A percentile compares a stretch with the other conserved stretches of the same genome.
Evolutionary conservation across 2,329 filamentous ascomycete species (phyloP).

Genomic region (Aspergillus felis): DNA sequence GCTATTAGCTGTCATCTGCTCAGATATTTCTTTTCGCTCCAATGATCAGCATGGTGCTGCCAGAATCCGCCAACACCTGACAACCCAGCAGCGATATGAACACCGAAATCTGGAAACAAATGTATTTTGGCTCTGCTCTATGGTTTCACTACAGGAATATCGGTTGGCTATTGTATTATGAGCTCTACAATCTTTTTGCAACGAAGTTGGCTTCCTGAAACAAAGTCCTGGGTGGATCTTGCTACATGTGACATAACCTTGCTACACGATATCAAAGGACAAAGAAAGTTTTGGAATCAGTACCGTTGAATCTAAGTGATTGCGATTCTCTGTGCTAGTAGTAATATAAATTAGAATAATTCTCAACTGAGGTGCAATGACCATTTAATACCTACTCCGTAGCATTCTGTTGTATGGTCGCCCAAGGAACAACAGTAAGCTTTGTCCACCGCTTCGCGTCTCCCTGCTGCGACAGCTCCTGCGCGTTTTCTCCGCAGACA

Average conservation of each 20-base stretch:
- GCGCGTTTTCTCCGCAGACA: not conserved
- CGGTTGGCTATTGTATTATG: not conserved
- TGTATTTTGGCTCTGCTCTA: not conserved
- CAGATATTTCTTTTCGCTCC: not conserved
- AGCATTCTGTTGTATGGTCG: not conserved
- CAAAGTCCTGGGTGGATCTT: not conserved
- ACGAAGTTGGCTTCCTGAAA: not conserved
- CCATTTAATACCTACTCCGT: no score
- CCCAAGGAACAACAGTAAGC: not conserved
- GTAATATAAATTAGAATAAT: not conserved
- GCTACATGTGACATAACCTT: not conserved
- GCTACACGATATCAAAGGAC: not conserved
- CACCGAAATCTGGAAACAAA: not conserved
- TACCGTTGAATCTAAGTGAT: not conserved
- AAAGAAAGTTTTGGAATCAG: not conserved
- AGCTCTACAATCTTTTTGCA: no score
- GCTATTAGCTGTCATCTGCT: not conserved
- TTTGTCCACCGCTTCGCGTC: not conserved
- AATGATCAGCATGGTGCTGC: no score
- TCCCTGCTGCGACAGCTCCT: not conserved
- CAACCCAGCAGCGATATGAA: not conserved
- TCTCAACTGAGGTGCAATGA: not conserved
- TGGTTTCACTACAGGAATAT: not conserved
- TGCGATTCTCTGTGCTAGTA: not conserved
- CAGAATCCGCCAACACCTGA: no score